A percentile compares a stretch with the other conserved stretches of the same genome.
These are phyloP conservation scores for Senna tora DNA, from an alignment of 306 rosid genomes.

Conservation along the genomic window DNA sequence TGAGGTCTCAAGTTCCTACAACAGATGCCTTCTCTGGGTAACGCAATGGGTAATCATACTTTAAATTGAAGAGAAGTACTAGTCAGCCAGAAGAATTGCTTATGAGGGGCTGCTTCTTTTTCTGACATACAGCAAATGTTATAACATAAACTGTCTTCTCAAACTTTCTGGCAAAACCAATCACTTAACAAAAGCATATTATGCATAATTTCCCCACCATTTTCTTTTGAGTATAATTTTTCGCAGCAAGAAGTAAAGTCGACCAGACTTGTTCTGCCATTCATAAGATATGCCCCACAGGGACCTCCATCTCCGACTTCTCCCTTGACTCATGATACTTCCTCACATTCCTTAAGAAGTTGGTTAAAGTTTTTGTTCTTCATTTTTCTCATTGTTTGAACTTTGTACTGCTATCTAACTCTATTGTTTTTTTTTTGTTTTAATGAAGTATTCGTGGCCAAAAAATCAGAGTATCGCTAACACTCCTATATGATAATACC, in stretches of 20 bases:
- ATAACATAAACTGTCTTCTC: slow-evolving; percentile 20
- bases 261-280: no score
- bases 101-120: slow-evolving; percentile 8
- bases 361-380: no score
- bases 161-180: slow-evolving; percentile 24
- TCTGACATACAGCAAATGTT: not conserved
- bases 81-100: slow-evolving; percentile 3
- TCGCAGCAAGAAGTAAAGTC: not conserved
- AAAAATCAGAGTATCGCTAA: not conserved
- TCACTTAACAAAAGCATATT: slow-evolving; percentile 6
- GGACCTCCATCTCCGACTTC: no score
- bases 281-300: no score
- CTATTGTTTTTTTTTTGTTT: no score
- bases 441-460: no score
- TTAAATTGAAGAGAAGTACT: slow-evolving; percentile 1
- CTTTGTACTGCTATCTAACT: no score
- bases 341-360: no score
- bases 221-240: slow-evolving; percentile 11
- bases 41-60: slow-evolving; percentile 8
- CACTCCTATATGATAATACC: no score
- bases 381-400: no score
- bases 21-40: slow-evolving; percentile 9
- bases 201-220: slow-evolving; percentile 17
- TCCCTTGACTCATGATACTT: no score
- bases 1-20: slow-evolving; percentile 10